phyloP scores from a whole-genome alignment of 108 stramenopile species.

The Fragilariopsis cylindrus region DNA sequence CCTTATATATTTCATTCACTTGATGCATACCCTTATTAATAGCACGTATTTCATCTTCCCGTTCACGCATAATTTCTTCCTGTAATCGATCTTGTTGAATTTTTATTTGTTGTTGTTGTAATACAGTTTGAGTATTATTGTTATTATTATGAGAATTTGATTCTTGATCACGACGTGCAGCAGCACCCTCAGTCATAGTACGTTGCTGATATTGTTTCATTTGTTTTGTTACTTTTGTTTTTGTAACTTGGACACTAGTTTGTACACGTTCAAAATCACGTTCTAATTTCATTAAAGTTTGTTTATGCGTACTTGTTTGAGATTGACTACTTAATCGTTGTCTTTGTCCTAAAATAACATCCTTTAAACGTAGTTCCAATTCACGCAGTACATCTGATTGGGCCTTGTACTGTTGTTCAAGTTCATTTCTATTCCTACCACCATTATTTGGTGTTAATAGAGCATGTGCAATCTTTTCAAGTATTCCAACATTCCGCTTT shows the following conservation, averaged over 20 bases:
- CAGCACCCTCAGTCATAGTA: too few relatives aligned
- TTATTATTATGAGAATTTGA: too few relatives aligned
- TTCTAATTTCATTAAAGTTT: constrained; percentile 54
- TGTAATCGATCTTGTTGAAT: constrained; percentile 77
- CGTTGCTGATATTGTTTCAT: constrained; percentile 38
- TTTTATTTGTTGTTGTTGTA: constrained; percentile 59
- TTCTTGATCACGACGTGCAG: background rate
- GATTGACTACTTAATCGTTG: constrained; percentile 24
- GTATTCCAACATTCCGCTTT: constrained; percentile 77
- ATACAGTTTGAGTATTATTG: constrained; percentile 22
- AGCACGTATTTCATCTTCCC: constrained; percentile 85
- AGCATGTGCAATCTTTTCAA: constrained; percentile 71
- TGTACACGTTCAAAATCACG: constrained; percentile 74
- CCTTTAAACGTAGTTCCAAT: constrained; percentile 55
- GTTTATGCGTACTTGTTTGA: constrained; percentile 28
- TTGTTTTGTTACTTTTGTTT: constrained; percentile 25
- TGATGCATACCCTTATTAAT: constrained; percentile 88
- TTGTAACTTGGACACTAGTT: constrained; percentile 17
- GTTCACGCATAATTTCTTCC: constrained; percentile 86
- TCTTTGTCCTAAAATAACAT: constrained; percentile 41
- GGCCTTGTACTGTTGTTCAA: constrained; percentile 71
- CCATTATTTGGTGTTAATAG: constrained; percentile 25
- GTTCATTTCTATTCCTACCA: constrained; percentile 40
- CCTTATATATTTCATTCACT: constrained; percentile 93
- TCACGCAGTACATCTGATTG: constrained; percentile 76